phyloP scores from a whole-genome alignment of 2,329 filamentous ascomycete species.

The Alternaria angustiovoidea region DNA sequence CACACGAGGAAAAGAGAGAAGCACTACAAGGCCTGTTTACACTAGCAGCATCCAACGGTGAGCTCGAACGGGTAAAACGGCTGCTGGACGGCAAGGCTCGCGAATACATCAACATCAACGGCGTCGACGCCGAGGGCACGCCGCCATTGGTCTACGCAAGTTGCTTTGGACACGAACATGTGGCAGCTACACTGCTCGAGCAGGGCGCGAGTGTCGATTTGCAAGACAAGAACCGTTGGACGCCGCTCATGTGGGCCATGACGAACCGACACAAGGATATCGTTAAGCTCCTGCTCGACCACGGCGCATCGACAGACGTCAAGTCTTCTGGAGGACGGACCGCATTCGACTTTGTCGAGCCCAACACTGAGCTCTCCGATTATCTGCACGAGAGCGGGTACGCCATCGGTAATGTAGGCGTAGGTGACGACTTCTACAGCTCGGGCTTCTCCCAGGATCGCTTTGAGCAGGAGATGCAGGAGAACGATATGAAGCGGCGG shows the following conservation, averaged over 20 bases:
- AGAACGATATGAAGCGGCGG: constrained; percentile 91
- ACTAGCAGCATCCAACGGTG: constrained; percentile 96
- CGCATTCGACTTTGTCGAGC: constrained; percentile 93
- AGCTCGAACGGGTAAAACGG: constrained; percentile 79
- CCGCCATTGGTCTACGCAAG: constrained; percentile 97
- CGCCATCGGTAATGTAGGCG: constrained; percentile 79
- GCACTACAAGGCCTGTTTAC: constrained; percentile 87
- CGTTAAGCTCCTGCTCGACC: constrained; percentile 88
- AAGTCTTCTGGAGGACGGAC: constrained; percentile 94
- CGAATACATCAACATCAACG: constrained; percentile 82
- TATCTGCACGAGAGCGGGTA: constrained; percentile 96
- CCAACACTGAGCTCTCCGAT: constrained; percentile 94
- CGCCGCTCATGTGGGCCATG: constrained; percentile 99
- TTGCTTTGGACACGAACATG: constrained; percentile 94
- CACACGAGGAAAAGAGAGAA: constrained; percentile 78
- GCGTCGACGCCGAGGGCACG: constrained; percentile 91
- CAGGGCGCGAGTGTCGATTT: constrained; percentile 89
- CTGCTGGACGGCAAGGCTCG: constrained; percentile 78
- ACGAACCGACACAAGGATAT: constrained; percentile 97
- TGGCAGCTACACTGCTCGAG: constrained; percentile 83
- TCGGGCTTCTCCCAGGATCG: constrained; percentile 89
- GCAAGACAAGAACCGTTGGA: constrained; percentile 97
- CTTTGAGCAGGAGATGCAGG: constrained; percentile 96
- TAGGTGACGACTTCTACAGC: constrained; percentile 91
- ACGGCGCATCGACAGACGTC: constrained; percentile 92